Evolutionary conservation across 352 stramenopile genomes (phyloP).

Genomic region (Phytophthora litchii): DNA sequence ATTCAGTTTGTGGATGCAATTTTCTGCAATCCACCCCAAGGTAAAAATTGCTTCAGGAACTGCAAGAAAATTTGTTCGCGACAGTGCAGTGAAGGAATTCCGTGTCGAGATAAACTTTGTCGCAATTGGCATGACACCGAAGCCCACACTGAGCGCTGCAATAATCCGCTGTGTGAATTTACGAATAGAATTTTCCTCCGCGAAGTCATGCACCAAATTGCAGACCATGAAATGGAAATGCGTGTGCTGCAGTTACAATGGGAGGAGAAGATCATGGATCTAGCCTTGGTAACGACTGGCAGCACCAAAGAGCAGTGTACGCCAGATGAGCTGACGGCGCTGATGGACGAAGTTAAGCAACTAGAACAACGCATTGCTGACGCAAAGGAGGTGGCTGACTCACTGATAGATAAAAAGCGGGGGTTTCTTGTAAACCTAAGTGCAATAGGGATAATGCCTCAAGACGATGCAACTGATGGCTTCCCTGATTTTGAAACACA

Average conservation of each 20-base stretch:
- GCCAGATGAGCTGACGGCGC: background rate
- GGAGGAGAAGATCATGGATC: conserved; percentile 34
- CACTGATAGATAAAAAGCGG: conserved; percentile 47
- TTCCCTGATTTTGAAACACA: conserved; percentile 52
- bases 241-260: conserved; percentile 22
- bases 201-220: conserved; percentile 71
- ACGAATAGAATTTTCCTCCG: conserved; percentile 63
- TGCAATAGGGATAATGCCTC: conserved; percentile 57
- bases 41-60: conserved; percentile 45
- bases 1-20: conserved; percentile 69
- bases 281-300: conserved; percentile 7
- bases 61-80: conserved; percentile 54
- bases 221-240: conserved; percentile 39
- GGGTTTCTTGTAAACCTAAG: conserved; percentile 54
- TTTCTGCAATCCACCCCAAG: conserved; percentile 53
- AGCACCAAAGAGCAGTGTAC: conserved; percentile 6
- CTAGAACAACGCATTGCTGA: conserved; percentile 63
- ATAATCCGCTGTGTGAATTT: conserved; percentile 66
- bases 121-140: conserved; percentile 70
- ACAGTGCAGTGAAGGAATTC: conserved; percentile 51
- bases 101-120: conserved; percentile 58
- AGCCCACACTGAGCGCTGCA: conserved; percentile 60
- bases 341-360: conserved; percentile 46
- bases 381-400: conserved; percentile 42
- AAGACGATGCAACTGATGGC: conserved; percentile 53